Evolutionary conservation across 2,329 filamentous ascomycete genomes (phyloP).

Genomic region (Fusarium sp.): DNA sequence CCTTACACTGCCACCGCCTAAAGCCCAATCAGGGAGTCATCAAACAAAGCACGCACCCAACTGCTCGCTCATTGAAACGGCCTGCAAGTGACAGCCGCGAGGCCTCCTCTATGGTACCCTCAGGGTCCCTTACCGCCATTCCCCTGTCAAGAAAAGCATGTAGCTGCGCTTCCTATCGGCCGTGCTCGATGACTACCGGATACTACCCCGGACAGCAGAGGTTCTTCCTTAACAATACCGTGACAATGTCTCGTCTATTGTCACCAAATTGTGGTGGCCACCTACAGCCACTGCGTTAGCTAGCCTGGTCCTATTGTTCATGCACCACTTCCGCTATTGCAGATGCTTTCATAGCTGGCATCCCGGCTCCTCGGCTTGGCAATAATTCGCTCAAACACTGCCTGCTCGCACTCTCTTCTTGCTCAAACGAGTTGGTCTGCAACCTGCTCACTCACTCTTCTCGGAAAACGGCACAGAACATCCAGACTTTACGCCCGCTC

Average conservation of each 20-base stretch:
- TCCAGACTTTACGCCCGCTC: conserved; percentile 5
- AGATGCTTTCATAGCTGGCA: conserved; percentile 24
- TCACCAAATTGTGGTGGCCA: not conserved
- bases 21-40: conserved; percentile 4
- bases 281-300: conserved; percentile 24
- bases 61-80: not conserved
- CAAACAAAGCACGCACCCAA: conserved; percentile 16
- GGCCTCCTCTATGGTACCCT: conserved; percentile 7
- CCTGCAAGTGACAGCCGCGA: conserved; percentile 31
- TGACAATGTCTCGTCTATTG: conserved; percentile 17
- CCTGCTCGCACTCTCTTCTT: conserved; percentile 2
- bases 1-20: conserved; percentile 33
- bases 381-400: conserved; percentile 39
- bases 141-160: conserved; percentile 17
- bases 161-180: conserved; percentile 30
- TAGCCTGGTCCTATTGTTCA: conserved; percentile 16
- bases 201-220: conserved; percentile 7
- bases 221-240: conserved; percentile 25
- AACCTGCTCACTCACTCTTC: conserved; percentile 4
- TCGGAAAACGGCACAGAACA: conserved; percentile 29
- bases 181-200: conserved; percentile 29
- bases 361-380: conserved; percentile 11
- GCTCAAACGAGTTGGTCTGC: conserved; percentile 22
- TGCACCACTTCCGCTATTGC: conserved; percentile 20
- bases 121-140: conserved; percentile 38